These are phyloP conservation scores for Trichophyton mentagrophytes DNA, from an alignment of 2,329 filamentous ascomycete species.

Conservation along the genomic window DNA sequence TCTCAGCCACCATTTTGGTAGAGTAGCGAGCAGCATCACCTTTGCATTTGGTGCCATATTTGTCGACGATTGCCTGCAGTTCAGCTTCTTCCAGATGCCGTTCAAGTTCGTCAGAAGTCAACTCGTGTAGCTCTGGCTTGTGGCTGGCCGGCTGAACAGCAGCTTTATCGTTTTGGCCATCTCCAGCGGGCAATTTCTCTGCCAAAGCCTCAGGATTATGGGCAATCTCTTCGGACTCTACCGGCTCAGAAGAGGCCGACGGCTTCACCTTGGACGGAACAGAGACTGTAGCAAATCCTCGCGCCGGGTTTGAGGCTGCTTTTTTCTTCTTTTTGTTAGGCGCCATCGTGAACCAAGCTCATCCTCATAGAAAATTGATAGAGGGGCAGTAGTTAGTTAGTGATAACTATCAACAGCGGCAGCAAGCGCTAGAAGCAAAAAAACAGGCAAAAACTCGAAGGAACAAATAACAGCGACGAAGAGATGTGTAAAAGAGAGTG, in stretches of 20 bases:
- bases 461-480: background rate
- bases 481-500: background rate
- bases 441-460: background rate
- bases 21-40: slow-evolving; percentile 68
- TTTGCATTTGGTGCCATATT: slow-evolving; percentile 63
- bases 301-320: slow-evolving; percentile 68
- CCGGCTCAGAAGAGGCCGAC: slow-evolving; percentile 22
- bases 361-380: background rate
- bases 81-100: slow-evolving; percentile 81
- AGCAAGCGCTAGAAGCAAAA: background rate
- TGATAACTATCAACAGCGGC: background rate
- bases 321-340: slow-evolving; percentile 57
- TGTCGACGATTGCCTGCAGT: slow-evolving; percentile 76
- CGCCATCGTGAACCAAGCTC: slow-evolving; percentile 9
- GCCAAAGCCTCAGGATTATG: background rate
- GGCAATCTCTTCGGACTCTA: background rate
- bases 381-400: background rate
- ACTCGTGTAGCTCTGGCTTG: slow-evolving; percentile 18
- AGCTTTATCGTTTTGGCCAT: slow-evolving; percentile 10
- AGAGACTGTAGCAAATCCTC: slow-evolving; percentile 89
- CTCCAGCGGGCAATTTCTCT: slow-evolving; percentile 8
- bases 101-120: slow-evolving; percentile 78
- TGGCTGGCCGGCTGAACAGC: background rate
- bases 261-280: slow-evolving; percentile 68
- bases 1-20: slow-evolving; percentile 69